phyloP scores from a whole-genome alignment of 2,329 filamentous ascomycete genomes.

The Colletotrichum sp. region DNA sequence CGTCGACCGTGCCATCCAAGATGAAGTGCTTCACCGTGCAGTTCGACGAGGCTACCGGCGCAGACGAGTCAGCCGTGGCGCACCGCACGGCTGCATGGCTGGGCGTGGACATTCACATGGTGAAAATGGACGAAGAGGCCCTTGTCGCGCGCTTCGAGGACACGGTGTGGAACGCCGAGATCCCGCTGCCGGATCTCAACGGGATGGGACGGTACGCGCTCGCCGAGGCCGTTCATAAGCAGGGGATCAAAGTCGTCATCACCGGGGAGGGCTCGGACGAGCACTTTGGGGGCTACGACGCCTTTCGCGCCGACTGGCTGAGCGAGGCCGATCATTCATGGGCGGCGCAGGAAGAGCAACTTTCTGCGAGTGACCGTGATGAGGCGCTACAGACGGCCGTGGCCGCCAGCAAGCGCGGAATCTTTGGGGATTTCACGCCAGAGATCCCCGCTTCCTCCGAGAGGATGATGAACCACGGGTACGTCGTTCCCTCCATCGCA shows the following conservation, averaged over 20 bases:
- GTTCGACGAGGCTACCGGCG: not conserved
- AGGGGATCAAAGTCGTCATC: constrained; percentile 58
- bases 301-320: constrained; percentile 50
- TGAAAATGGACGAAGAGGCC: constrained; percentile 26
- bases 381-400: not conserved
- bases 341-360: not conserved
- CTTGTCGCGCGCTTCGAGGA: constrained; percentile 33
- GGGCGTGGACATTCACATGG: constrained; percentile 30
- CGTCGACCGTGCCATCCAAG: not conserved
- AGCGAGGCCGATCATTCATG: constrained; percentile 38
- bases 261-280: constrained; percentile 59
- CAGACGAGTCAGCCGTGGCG: not conserved
- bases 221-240: constrained; percentile 34
- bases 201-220: not conserved
- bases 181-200: not conserved
- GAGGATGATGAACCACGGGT: no score
- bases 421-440: no score
- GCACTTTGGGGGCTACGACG: constrained; percentile 56
- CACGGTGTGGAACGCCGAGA: constrained; percentile 31
- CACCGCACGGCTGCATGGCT: constrained; percentile 35
- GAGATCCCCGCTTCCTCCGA: no score
- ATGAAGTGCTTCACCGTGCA: constrained; percentile 51
- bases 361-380: not conserved
- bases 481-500: no score
- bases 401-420: not conserved